A percentile compares a stretch with the other conserved stretches of the same genome.
Evolutionary conservation across 371 early-diverging fungal species (phyloP).

Genomic region (Actinomortierella ambigua): DNA sequence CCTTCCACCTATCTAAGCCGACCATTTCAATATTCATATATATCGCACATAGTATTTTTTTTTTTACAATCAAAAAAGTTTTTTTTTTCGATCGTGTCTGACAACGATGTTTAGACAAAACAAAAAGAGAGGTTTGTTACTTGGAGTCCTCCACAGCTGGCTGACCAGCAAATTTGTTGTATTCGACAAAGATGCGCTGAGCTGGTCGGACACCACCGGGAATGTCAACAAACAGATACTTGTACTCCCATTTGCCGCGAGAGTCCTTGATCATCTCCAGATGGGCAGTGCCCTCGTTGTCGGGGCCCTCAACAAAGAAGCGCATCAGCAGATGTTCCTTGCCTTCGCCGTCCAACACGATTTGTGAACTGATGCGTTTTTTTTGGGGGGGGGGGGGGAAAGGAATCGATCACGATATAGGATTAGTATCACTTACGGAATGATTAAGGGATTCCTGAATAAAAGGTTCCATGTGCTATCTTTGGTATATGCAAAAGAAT

Average conservation of each 20-base stretch:
- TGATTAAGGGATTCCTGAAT: too few species aligned
- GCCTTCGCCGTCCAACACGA: conserved; percentile 50
- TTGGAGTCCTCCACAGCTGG: conserved; percentile 27
- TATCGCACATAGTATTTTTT: too few species aligned
- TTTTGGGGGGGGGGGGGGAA: background rate
- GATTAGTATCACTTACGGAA: too few species aligned
- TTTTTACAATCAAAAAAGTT: too few species aligned
- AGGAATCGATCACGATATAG: background rate
- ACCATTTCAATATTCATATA: too few species aligned
- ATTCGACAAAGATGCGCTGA: conserved; percentile 41
- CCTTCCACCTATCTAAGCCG: too few species aligned
- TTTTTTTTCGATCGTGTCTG: too few species aligned
- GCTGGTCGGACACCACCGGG: conserved; percentile 48
- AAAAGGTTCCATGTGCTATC: too few species aligned
- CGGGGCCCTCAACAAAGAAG: conserved; percentile 55
- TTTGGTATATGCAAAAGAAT: too few species aligned
- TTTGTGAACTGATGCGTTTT: conserved; percentile 40
- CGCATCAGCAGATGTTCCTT: conserved; percentile 55
- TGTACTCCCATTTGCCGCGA: conserved; percentile 53
- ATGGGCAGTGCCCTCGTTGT: conserved; percentile 51
- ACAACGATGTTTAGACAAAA: too few species aligned
- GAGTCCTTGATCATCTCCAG: conserved; percentile 58
- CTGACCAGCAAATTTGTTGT: conserved; percentile 43
- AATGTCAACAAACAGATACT: conserved; percentile 55
- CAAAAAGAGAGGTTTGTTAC: conserved; percentile 2